Conservation (phyloP, 805 yeast genomes). For the Kregervanrija pseudodelftensis region DNA sequence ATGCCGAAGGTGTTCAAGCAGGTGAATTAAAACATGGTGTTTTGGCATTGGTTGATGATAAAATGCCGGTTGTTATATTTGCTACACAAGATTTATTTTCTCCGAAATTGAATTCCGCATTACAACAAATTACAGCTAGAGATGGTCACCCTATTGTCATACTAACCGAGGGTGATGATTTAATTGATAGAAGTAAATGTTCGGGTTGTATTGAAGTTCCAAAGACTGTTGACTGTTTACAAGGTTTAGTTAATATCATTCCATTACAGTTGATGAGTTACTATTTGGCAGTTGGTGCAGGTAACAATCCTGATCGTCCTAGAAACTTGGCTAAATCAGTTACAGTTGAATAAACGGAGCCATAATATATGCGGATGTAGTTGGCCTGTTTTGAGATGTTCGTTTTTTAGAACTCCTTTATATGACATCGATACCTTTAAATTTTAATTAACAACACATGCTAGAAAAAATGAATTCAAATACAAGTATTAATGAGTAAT, state of each 20-base stretch:
- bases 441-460: no score
- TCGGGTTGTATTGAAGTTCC: conserved; percentile 85
- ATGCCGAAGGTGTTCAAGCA: conserved; percentile 97
- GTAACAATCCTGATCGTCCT: conserved; percentile 97
- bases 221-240: conserved; percentile 92
- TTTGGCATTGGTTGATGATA: conserved; percentile 89
- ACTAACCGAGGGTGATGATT: conserved; percentile 74
- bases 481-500: no score
- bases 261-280: conserved; percentile 95
- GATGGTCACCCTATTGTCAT: conserved; percentile 94
- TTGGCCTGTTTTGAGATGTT: no score
- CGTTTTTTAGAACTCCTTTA: no score
- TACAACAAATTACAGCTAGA: conserved; percentile 95
- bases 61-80: conserved; percentile 88
- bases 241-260: conserved; percentile 88
- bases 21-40: conserved; percentile 99
- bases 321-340: conserved; percentile 97
- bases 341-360: conserved; percentile 68
- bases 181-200: conserved; percentile 47
- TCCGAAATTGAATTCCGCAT: conserved; percentile 92
- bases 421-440: no score
- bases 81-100: conserved; percentile 95
- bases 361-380: no score
- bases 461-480: no score
- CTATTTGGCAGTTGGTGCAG: conserved; percentile 93